Conservation (phyloP, 768 basidiomycete genomes). For the Boletus bicolor region DNA sequence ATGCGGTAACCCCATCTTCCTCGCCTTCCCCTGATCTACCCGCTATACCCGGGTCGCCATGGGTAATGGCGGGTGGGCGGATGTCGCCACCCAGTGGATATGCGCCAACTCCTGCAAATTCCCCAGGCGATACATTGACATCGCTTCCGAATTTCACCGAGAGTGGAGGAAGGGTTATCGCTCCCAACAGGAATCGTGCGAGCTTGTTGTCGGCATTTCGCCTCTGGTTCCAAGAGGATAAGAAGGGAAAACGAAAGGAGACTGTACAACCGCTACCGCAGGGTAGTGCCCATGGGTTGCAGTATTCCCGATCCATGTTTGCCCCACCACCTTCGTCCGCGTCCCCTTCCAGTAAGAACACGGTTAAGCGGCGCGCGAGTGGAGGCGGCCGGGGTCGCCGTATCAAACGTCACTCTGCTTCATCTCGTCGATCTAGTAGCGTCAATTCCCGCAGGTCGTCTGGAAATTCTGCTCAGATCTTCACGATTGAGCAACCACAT, state of each 20-base stretch:
- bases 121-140: conserved; percentile 51
- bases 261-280: conserved; percentile 16
- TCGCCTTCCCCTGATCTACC: conserved; percentile 46
- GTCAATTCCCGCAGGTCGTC: conserved; percentile 82
- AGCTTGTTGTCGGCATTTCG: conserved; percentile 84
- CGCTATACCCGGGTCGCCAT: conserved; percentile 59
- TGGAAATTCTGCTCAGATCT: conserved; percentile 44
- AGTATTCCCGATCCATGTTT: conserved; percentile 26
- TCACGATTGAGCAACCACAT: conserved; percentile 55
- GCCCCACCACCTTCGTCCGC: conserved; percentile 25
- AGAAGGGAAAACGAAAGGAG: conserved; percentile 81
- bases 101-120: conserved; percentile 48
- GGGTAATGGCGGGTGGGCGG: conserved; percentile 57
- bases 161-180: conserved; percentile 32
- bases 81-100: conserved; percentile 36
- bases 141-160: conserved; percentile 42
- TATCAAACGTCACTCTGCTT: conserved; percentile 65
- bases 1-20: conserved; percentile 42
- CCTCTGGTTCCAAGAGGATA: conserved; percentile 90
- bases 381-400: conserved; percentile 47
- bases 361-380: conserved; percentile 52
- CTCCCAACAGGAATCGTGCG: conserved; percentile 60
- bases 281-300: conserved; percentile 19
- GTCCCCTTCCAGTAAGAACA: conserved; percentile 32
- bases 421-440: conserved; percentile 86